Conservation (phyloP, 2,329 filamentous ascomycete genomes). For the Aspergillus puulaauensis region DNA sequence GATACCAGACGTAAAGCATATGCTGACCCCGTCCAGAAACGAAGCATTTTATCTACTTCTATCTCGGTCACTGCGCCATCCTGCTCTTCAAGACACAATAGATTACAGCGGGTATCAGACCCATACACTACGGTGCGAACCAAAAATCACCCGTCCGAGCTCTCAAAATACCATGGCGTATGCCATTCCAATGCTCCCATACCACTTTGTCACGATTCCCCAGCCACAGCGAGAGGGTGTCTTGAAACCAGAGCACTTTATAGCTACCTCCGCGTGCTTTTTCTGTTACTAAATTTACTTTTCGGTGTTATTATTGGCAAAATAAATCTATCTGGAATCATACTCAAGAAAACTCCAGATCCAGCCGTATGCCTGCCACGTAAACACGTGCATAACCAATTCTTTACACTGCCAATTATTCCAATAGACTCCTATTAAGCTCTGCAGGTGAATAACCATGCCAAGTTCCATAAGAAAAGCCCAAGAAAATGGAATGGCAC, state of each 20-base stretch:
- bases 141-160: neutral
- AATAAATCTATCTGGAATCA: neutral
- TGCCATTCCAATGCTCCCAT: neutral
- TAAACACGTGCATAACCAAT: neutral
- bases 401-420: neutral
- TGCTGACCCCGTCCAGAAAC: slow-evolving; percentile 65
- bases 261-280: neutral
- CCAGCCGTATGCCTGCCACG: neutral
- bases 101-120: slow-evolving; percentile 3
- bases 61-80: slow-evolving; percentile 97
- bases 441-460: neutral
- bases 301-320: slow-evolving; percentile 12
- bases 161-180: slow-evolving; percentile 4
- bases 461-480: neutral
- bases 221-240: slow-evolving; percentile 3
- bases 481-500: neutral
- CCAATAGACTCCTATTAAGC: neutral
- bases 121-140: neutral
- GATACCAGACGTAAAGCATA: neutral
- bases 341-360: neutral
- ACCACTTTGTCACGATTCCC: slow-evolving; percentile 9
- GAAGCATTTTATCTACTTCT: slow-evolving; percentile 99
- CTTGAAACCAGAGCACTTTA: neutral
- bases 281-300: neutral
- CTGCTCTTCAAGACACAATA: slow-evolving; percentile 98